A percentile compares a stretch with the other conserved stretches of the same genome.
These are phyloP conservation scores for Pseudonitzschia delicatissima DNA, from an alignment of 108 stramenopile species.

Conservation along the genomic window DNA sequence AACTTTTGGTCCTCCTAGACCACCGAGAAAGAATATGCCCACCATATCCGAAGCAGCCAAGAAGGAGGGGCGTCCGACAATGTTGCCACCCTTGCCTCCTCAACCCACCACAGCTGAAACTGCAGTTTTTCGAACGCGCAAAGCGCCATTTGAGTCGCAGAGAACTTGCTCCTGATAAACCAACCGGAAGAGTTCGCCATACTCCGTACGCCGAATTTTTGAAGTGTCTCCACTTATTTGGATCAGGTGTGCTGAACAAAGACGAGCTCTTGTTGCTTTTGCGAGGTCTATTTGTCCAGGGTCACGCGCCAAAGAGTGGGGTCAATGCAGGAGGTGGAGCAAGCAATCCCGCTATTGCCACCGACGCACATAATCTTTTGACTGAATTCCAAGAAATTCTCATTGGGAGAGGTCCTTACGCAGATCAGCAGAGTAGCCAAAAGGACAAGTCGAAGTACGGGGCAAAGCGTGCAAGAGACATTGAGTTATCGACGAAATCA, in stretches of 20 bases:
- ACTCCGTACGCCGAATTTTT: conserved; percentile 90
- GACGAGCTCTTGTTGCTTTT: conserved; percentile 88
- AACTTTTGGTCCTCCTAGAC: conserved; percentile 73
- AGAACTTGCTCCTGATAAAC: conserved; percentile 77
- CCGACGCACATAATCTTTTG: conserved; percentile 55
- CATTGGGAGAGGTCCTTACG: conserved; percentile 75
- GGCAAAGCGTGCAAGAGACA: conserved; percentile 43
- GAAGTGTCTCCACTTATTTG: conserved; percentile 88
- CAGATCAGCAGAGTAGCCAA: conserved; percentile 44
- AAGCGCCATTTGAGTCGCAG: conserved; percentile 64
- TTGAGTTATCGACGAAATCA: conserved; percentile 46
- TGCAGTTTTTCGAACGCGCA: conserved; percentile 72
- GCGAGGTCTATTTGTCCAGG: conserved; percentile 81
- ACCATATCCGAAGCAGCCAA: conserved; percentile 62
- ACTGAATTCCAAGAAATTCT: conserved; percentile 69
- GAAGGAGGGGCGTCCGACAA: conserved; percentile 58
- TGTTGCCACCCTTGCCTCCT: conserved; percentile 52
- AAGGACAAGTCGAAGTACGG: conserved; percentile 82
- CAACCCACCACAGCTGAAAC: conserved; percentile 68
- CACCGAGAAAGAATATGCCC: conserved; percentile 62
- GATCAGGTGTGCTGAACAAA: conserved; percentile 78
- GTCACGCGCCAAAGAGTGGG: conserved; percentile 81
- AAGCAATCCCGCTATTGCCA: conserved; percentile 47
- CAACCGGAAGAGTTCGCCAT: conserved; percentile 54
- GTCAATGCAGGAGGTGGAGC: conserved; percentile 50